Conservation (phyloP, 2,329 filamentous ascomycete genomes). For the Fonsecaea monophora region DNA sequence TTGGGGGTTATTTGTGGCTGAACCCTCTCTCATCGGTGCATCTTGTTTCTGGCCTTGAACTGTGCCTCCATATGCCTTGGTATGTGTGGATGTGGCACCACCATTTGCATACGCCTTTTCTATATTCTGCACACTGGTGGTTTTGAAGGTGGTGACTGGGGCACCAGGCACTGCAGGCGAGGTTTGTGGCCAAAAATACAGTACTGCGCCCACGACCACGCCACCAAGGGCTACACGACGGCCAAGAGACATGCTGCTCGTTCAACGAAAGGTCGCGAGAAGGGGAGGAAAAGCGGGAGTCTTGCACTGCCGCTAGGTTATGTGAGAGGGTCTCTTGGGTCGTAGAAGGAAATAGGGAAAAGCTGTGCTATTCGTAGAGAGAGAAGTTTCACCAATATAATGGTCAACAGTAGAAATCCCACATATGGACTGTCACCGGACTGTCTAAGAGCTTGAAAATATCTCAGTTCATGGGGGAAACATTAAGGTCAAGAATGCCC, state of each 20-base stretch:
- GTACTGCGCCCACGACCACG: constrained; percentile 18
- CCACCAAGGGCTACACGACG: constrained; percentile 27
- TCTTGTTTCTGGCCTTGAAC: constrained; percentile 31
- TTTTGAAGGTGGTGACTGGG: constrained; percentile 25
- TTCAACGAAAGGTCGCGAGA: not conserved
- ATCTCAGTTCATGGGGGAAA: not conserved
- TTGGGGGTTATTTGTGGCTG: constrained; percentile 22
- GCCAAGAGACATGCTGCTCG: constrained; percentile 11
- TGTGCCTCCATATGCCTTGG: constrained; percentile 38
- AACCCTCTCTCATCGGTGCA: constrained; percentile 27
- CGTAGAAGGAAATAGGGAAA: not conserved
- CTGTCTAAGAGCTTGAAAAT: not conserved
- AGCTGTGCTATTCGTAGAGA: not conserved
- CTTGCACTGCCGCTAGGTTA: not conserved
- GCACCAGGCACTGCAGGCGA: constrained; percentile 24
- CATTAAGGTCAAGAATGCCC: not conserved
- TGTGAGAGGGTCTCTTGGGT: not conserved
- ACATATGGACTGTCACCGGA: not conserved
- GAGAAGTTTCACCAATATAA: not conserved
- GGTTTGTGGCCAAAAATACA: constrained; percentile 24
- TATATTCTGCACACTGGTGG: constrained; percentile 36
- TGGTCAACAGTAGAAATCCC: not conserved
- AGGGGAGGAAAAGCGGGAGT: not conserved
- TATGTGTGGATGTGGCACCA: constrained; percentile 38
- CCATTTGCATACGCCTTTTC: constrained; percentile 36